Percentiles rank a stretch among this genome's conserved stretches.
phyloP scores from a whole-genome alignment of 2,329 filamentous ascomycete species.

The Clonostachys solani region DNA sequence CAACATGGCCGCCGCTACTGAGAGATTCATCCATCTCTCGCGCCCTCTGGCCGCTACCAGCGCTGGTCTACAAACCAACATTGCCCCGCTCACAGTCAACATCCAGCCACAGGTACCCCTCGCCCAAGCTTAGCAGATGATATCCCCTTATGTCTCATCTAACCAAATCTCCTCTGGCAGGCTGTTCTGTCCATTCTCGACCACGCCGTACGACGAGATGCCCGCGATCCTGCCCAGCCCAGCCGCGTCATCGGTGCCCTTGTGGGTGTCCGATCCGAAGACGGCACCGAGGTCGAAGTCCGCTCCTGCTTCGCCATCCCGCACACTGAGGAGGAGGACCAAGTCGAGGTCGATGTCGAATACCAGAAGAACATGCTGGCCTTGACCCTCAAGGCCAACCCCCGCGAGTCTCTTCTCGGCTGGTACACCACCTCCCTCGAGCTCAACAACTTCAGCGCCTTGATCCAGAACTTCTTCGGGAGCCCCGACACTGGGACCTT shows the following conservation, averaged over 20 bases:
- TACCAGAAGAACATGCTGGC: slow-evolving; percentile 99
- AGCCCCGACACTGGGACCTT: slow-evolving; percentile 95
- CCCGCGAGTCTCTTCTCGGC: slow-evolving; percentile 88
- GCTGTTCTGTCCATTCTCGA: slow-evolving; percentile 78
- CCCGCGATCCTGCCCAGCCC: slow-evolving; percentile 65
- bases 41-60: slow-evolving; percentile 82
- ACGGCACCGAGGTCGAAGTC: slow-evolving; percentile 95
- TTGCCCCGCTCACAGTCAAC: slow-evolving; percentile 87
- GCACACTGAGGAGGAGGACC: slow-evolving; percentile 96
- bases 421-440: slow-evolving; percentile 98
- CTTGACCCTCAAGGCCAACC: slow-evolving; percentile 88
- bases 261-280: slow-evolving; percentile 88
- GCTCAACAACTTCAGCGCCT: slow-evolving; percentile 95
- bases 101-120: slow-evolving; percentile 86
- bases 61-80: slow-evolving; percentile 76
- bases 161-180: slow-evolving; percentile 23
- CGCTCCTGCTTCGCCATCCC: slow-evolving; percentile 96
- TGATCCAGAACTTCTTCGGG: slow-evolving; percentile 98
- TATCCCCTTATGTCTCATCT: neutral
- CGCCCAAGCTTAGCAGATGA: slow-evolving; percentile 1
- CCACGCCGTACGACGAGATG: slow-evolving; percentile 86
- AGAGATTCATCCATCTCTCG: slow-evolving; percentile 91
- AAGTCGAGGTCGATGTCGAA: slow-evolving; percentile 99
- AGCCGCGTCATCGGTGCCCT: slow-evolving; percentile 96
- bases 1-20: slow-evolving; percentile 76